phyloP scores from a whole-genome alignment of 2,329 filamentous ascomycete genomes.

The Akanthomyces dipterigenus region DNA sequence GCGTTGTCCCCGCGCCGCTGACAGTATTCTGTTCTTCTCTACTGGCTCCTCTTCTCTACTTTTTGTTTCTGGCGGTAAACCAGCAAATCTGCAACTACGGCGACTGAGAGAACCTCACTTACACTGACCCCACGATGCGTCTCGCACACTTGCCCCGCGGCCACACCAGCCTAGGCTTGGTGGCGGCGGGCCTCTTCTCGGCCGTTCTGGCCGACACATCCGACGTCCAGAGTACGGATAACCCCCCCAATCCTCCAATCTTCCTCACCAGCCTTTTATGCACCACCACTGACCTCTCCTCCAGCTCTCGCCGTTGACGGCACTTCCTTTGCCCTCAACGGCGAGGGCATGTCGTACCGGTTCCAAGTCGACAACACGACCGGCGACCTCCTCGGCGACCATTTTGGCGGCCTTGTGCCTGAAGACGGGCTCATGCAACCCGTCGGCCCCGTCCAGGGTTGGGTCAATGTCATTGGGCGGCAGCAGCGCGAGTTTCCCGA shows the following conservation, averaged over 20 bases:
- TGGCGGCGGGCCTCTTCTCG: not conserved
- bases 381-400: constrained; percentile 52
- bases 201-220: not conserved
- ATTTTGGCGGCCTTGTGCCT: constrained; percentile 51
- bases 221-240: constrained; percentile 2
- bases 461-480: constrained; percentile 44
- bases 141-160: not conserved
- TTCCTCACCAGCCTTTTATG: too few species aligned
- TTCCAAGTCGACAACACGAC: constrained; percentile 54
- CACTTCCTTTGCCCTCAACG: constrained; percentile 50
- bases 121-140: not conserved
- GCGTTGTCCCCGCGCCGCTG: not conserved
- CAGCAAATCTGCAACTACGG: too few species aligned
- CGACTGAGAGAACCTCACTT: not conserved
- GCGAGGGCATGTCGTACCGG: constrained; percentile 51
- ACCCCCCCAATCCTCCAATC: not conserved
- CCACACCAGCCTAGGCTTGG: not conserved
- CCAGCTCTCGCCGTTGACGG: constrained; percentile 48
- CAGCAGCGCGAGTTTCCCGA: constrained; percentile 57
- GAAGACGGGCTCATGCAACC: constrained; percentile 39
- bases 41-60: not conserved
- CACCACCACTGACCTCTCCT: not conserved
- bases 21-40: not conserved
- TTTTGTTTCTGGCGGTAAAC: not conserved
- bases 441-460: constrained; percentile 36